Evolutionary conservation across 2,329 filamentous ascomycete species (phyloP), one percentile per base, ranked within the genome.

Genomic region (Arachnopeziza araneosa): DNA sequence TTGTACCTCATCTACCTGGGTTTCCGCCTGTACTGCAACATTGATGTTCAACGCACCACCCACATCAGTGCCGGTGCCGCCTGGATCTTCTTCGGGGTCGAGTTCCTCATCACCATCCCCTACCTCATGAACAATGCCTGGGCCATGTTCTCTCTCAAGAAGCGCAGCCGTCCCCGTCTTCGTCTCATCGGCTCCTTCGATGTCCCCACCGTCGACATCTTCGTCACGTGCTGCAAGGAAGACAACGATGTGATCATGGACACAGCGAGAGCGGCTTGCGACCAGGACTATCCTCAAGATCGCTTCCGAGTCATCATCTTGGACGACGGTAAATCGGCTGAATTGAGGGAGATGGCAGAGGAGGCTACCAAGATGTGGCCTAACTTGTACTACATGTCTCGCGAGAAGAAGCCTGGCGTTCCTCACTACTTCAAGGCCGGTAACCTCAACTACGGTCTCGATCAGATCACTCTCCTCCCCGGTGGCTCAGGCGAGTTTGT

Each of bases 361-460:
- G 70, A 73, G 24, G 60, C 79, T 23, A 71, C 71, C 51, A 63
- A 70, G 60, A 44, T 44, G 36, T 44, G 36, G 36, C 74, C 75
- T 17, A 81, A 83, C 60, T 69, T 83, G n/a, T 76, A 74, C 63
- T 84, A 84, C 70, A 77, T 80, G 67, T 75, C 80, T 1, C 78
- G 81, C 17, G 73, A 75, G 44, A 81, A 81, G 72, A 73, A 75
- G 52, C 77, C 77, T 3, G 78, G 78, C 14, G 55, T 56, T 2
- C 57, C 57, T 8, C 57, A 82, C 64, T 80, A 83, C 68, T 85
- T 83, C 75, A 86, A 86, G 75, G 82, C 84, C 1, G 83, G 83
- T 56, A 86, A 86, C 67, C 74, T 86, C 58, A 87, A 86, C 72
- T 82, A 83, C 59, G 84, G 81, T 44, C 71, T 84, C 26, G 78